phyloP scores from a whole-genome alignment of 768 basidiomycete species.

The Phlebiopsis flavidoalba region DNA sequence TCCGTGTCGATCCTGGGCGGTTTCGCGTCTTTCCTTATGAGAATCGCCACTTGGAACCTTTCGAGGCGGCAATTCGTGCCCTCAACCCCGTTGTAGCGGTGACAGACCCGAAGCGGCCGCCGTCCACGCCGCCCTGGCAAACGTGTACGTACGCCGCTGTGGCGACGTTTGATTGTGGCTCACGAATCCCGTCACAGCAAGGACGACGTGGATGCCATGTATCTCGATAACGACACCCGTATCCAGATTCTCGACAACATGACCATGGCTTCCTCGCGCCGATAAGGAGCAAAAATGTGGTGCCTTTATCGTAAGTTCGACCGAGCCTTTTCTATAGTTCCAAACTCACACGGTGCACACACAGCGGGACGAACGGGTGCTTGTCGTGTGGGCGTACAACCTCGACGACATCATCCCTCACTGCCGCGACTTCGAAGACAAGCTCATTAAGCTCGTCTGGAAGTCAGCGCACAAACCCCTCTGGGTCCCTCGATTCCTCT shows the following conservation, averaged over 20 bases:
- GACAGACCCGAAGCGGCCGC: constrained; percentile 75
- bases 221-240: constrained; percentile 74
- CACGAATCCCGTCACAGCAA: constrained; percentile 31
- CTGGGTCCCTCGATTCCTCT: constrained; percentile 29
- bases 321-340: not conserved
- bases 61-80: constrained; percentile 69
- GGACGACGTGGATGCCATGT: constrained; percentile 56
- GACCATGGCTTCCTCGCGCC: constrained; percentile 57
- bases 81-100: constrained; percentile 85
- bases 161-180: constrained; percentile 6
- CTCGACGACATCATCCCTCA: constrained; percentile 74
- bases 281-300: constrained; percentile 92
- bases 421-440: constrained; percentile 68
- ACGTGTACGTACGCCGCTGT: constrained; percentile 43
- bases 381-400: constrained; percentile 83
- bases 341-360: not conserved
- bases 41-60: constrained; percentile 73
- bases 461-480: constrained; percentile 33
- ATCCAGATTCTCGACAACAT: constrained; percentile 83
- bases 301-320: constrained; percentile 67
- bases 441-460: constrained; percentile 83
- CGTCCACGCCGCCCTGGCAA: constrained; percentile 71
- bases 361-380: constrained; percentile 77
- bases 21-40: constrained; percentile 87
- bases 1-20: constrained; percentile 60